A percentile compares a stretch with the other conserved stretches of the same genome.
These are phyloP conservation scores for Solanum chiquidenum DNA, from an alignment of 257 asterid genomes.

Conservation along the genomic window DNA sequence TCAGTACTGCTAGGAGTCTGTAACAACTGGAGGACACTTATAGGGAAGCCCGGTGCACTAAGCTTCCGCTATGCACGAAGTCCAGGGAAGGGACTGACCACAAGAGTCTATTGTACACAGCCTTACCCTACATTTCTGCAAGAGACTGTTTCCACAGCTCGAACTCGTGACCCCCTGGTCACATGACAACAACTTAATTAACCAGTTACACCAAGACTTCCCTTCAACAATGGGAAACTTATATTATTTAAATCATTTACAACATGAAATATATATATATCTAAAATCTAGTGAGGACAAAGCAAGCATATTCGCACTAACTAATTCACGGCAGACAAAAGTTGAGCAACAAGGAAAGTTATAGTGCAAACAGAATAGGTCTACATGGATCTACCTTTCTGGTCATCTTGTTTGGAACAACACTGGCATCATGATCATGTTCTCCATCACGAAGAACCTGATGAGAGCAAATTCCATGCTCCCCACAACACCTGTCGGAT, in stretches of 20 bases:
- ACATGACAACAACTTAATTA: not conserved
- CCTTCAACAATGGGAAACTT: not conserved
- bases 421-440: conserved; percentile 23
- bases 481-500: conserved; percentile 44
- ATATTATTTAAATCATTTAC: not conserved
- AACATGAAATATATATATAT: not conserved
- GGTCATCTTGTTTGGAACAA: conserved; percentile 37
- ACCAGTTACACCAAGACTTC: not conserved
- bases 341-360: not conserved
- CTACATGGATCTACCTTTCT: conserved; percentile 42
- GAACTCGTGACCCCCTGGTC: not conserved
- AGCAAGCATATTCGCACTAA: not conserved
- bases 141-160: not conserved
- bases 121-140: not conserved
- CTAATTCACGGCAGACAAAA: not conserved
- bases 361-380: not conserved
- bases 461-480: conserved; percentile 54
- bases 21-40: not conserved
- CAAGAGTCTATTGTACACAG: not conserved
- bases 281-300: not conserved
- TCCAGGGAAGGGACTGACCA: not conserved
- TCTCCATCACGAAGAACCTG: conserved; percentile 61
- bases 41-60: not conserved
- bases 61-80: not conserved
- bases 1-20: not conserved